These are phyloP conservation scores for Trichosporon sp. DNA, from an alignment of 1,284 basidiomycete genomes.

Conservation along the genomic window DNA sequence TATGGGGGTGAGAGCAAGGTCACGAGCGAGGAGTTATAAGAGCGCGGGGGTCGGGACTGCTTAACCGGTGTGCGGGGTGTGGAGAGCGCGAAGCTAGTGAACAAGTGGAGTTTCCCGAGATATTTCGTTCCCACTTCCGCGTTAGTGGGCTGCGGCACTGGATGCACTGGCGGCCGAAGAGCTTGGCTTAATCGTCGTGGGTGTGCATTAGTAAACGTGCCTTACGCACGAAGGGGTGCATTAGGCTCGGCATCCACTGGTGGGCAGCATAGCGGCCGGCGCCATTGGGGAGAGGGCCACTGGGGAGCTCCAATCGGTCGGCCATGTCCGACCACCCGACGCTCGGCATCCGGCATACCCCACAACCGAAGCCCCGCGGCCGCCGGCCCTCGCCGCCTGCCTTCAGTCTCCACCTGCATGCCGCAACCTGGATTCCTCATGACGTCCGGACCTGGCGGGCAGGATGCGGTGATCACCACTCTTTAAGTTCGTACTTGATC, in stretches of 20 bases:
- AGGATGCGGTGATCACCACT: background rate
- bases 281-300: background rate
- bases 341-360: slow-evolving; percentile 15
- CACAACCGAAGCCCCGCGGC: slow-evolving; percentile 6
- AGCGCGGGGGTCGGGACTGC: background rate
- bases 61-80: background rate
- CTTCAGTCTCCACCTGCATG: background rate
- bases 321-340: slow-evolving; percentile 4
- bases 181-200: background rate
- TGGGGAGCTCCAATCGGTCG: background rate
- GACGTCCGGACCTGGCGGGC: background rate
- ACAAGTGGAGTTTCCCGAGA: slow-evolving; percentile 8
- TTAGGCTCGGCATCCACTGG: background rate
- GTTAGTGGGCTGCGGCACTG: slow-evolving; percentile 6
- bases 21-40: slow-evolving; percentile 13
- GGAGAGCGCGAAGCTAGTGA: background rate
- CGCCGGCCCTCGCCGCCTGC: slow-evolving; percentile 9
- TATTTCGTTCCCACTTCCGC: background rate
- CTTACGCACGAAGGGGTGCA: background rate
- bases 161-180: background rate
- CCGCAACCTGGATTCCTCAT: slow-evolving; percentile 16
- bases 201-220: background rate
- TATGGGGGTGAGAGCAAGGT: background rate
- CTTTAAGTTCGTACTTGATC: background rate
- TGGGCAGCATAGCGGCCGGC: background rate